phyloP scores from a whole-genome alignment of 2,329 filamentous ascomycete genomes.

The Plectosphaerella sp. region DNA sequence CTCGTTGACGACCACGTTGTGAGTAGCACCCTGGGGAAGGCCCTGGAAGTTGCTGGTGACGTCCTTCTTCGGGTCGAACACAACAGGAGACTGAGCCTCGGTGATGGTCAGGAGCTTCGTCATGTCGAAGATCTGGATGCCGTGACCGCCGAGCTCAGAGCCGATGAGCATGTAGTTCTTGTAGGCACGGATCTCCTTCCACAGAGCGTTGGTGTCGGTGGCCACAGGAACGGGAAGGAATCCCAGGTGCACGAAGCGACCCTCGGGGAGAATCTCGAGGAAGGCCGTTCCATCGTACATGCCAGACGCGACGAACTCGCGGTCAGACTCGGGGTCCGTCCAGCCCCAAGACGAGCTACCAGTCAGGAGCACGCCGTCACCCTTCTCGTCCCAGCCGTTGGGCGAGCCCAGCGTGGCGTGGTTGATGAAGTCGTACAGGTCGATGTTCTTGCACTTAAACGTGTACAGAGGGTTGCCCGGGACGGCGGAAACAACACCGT shows the following conservation, averaged over 20 bases:
- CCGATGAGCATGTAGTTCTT: conserved; percentile 27
- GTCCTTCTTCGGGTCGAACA: conserved; percentile 20
- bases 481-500: conserved; percentile 15
- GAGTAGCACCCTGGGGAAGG: conserved; percentile 32
- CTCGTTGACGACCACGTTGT: conserved; percentile 46
- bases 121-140: conserved; percentile 60
- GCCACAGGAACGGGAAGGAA: conserved; percentile 19
- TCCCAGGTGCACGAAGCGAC: conserved; percentile 37
- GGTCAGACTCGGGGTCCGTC: conserved; percentile 32
- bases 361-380: conserved; percentile 10
- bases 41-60: conserved; percentile 20
- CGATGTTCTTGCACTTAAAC: conserved; percentile 27
- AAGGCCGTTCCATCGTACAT: conserved; percentile 37
- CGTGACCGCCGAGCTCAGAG: conserved; percentile 39
- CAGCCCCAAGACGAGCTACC: conserved; percentile 34
- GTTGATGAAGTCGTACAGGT: conserved; percentile 49
- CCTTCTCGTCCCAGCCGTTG: conserved; percentile 12
- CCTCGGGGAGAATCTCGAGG: conserved; percentile 34
- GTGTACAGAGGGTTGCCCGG: conserved; percentile 14
- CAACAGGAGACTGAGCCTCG: conserved; percentile 22
- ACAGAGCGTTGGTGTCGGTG: conserved; percentile 12
- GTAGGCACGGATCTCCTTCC: conserved; percentile 31
- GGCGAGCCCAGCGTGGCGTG: conserved; percentile 45
- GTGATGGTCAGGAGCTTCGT: conserved; percentile 42
- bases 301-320: conserved; percentile 12